Evolutionary conservation across 805 yeast genomes (phyloP).

Genomic region (Isabelozyma rhagii): DNA sequence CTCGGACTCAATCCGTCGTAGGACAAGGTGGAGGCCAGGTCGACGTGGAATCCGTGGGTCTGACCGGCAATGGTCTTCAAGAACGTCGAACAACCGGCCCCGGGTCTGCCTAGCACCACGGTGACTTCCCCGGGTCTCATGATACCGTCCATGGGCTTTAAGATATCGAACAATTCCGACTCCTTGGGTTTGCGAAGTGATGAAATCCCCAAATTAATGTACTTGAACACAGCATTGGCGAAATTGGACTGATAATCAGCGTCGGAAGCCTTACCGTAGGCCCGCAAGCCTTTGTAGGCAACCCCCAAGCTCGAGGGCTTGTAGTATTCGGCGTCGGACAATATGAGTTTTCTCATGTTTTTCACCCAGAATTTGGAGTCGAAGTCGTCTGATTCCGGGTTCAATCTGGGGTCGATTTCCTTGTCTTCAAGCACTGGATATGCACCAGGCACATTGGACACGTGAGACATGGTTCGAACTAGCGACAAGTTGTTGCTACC

Average conservation of each 20-base stretch:
- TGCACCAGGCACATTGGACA: slow-evolving; percentile 45
- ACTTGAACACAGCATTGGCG: slow-evolving; percentile 25
- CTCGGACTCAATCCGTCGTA: slow-evolving; percentile 54
- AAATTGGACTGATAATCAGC: slow-evolving; percentile 59
- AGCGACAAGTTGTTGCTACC: background rate
- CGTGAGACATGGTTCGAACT: slow-evolving; percentile 20
- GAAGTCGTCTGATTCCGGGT: slow-evolving; percentile 52
- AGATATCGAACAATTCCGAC: slow-evolving; percentile 41
- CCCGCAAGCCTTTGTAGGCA: slow-evolving; percentile 51
- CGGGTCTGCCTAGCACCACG: slow-evolving; percentile 77
- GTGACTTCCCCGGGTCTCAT: slow-evolving; percentile 62
- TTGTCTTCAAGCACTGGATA: slow-evolving; percentile 20
- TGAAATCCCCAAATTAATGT: slow-evolving; percentile 1
- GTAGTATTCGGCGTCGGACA: slow-evolving; percentile 53
- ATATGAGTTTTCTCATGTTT: slow-evolving; percentile 49
- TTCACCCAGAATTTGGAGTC: slow-evolving; percentile 59
- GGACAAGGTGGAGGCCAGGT: slow-evolving; percentile 41
- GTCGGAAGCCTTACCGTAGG: slow-evolving; percentile 58
- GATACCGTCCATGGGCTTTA: slow-evolving; percentile 65
- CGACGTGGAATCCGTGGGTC: slow-evolving; percentile 57
- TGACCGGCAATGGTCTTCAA: slow-evolving; percentile 63
- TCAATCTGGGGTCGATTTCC: slow-evolving; percentile 37
- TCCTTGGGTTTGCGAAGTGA: background rate
- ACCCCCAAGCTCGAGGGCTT: slow-evolving; percentile 57
- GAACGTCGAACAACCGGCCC: slow-evolving; percentile 74